Base-by-base conservation (phyloP, 306 rosid species). In the Begonia fuchsioides region DNA sequence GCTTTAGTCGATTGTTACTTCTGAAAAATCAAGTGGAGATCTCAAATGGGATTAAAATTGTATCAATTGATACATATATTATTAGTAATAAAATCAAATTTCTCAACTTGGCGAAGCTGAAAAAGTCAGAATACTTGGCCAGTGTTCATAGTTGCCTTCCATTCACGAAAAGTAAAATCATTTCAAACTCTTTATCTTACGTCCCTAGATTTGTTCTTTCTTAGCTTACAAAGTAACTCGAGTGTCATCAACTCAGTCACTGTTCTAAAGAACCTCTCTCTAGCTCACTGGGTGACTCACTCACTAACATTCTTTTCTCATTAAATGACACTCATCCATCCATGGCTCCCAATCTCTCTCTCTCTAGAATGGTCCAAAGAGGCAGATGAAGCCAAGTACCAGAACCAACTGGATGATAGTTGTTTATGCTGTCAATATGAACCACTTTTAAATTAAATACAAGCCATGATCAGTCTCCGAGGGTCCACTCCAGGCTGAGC, bases 1-100 rank as follows among this genome's bases (percentile, higher is more conserved):
- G n/a, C n/a, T n/a, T n/a, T n/a, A n/a, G n/a, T n/a, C 56, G 94
- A 77, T 60, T 85, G 98, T 66, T 92, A 85, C 71, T 84, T 79
- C 74, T 85, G 77, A 78, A 54, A 40, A 17, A 71, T 54, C 12
- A n/a, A 15, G 6, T 40, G 16, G 44, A 17, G 11, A 32, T 15
- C 44, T 9, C 18, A 9, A 38, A 9, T n/a, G 14, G 18, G 17
- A 14, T 55, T 44, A 51, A 51, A 44, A 58, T 61, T 61, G 66
- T 62, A 62, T 68, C 53, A 69, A n/a, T n/a, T n/a, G n/a, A n/a
- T n/a, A n/a, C n/a, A n/a, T n/a, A n/a, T n/a, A n/a, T n/a, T n/a
- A n/a, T n/a, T n/a, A n/a, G n/a, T n/a, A n/a, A n/a, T n/a, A n/a
- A n/a, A n/a, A n/a, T 85, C 75, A 78, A 54, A 40, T 72, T 68